Base-by-base conservation (phyloP, 441 rosid species). In the Metrosideros polymorpha region DNA sequence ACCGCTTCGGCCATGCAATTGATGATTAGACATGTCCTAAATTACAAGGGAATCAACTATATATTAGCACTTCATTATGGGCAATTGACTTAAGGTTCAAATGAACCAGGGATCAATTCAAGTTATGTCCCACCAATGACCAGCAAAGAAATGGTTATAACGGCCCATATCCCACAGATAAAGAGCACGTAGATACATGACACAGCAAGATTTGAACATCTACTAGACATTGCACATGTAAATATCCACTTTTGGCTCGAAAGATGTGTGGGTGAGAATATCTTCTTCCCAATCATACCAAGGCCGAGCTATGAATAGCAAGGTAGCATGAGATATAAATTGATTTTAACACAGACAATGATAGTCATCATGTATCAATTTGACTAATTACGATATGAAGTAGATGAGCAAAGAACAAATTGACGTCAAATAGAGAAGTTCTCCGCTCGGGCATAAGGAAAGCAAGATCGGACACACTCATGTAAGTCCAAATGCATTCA, bases 341-440 rank as follows among this genome's bases (percentile, higher is more conserved):
- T 54, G n/a, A 54, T n/a, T 24, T 9, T 24, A 54, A 54, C n/a
- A 54, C 0, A 24, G 0, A 0, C 4, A 24, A 5, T 54, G n/a
- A 24, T 54, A 9, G 13, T 24, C 32, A 57, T n/a, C 2, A 0
- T n/a, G 32, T 27, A 57, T n/a, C 0, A 57, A n/a, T 3, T 4
- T 57, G 63, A 57, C 63, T 12, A 57, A 12, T n/a, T n/a, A n/a
- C 5, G 17, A 13, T 0, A 57, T 6, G 0, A n/a, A 57, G 32
- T 57, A 13, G n/a, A n/a, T 3, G 32, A 27, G 32, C 0, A 2
- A 57, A 57, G 32, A 57, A 57, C 32, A 57, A 57, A 57, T 57
- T 15, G 18, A 29, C 0, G 35, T 0, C 19, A 29, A 59, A 59
- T 29, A 0, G 35, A 29, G 19, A 14, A 59, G 18, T 12, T n/a